Percentiles rank a stretch among this genome's conserved stretches.
phyloP scores from a whole-genome alignment of 2,329 filamentous ascomycete species.

The Stachybotrys elegans region DNA sequence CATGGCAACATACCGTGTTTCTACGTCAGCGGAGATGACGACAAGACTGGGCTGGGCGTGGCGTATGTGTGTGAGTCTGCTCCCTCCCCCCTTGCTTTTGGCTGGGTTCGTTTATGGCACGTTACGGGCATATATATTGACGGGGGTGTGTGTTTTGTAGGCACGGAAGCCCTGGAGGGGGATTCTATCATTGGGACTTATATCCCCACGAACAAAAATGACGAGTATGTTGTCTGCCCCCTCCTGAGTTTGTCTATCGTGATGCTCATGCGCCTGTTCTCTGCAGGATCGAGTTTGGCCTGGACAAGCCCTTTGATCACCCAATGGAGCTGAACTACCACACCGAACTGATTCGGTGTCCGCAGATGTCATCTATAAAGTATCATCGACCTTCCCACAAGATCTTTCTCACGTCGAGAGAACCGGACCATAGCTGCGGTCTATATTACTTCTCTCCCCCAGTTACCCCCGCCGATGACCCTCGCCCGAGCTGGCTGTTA shows the following conservation, averaged over 20 bases:
- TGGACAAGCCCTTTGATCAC: too few relatives aligned
- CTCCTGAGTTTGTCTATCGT: background rate
- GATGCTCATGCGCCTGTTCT: too few relatives aligned
- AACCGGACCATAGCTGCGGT: constrained; percentile 23
- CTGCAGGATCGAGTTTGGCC: constrained; percentile 9
- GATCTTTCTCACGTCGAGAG: constrained; percentile 37
- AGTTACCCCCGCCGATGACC: constrained; percentile 18
- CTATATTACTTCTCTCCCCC: constrained; percentile 34
- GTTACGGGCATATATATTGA: too few relatives aligned
- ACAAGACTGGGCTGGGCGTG: constrained; percentile 33
- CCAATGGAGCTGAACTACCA: constrained; percentile 3
- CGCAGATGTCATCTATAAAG: constrained; percentile 40
- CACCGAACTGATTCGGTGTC: constrained; percentile 31
- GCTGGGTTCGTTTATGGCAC: too few relatives aligned
- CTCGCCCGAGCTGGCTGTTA: constrained; percentile 31
- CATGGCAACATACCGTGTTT: constrained; percentile 33
- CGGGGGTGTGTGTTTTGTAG: too few relatives aligned
- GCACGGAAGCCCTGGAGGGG: constrained; percentile 29
- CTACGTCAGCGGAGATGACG: constrained; percentile 33
- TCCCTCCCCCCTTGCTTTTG: too few relatives aligned
- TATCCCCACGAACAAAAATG: constrained; percentile 37
- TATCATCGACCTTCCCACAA: constrained; percentile 37
- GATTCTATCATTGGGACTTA: constrained; percentile 32
- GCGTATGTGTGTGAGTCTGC: constrained; percentile 39
- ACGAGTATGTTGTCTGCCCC: constrained; percentile 24